phyloP scores from a whole-genome alignment of 768 basidiomycete genomes.

The Nidularia pulvinata region DNA sequence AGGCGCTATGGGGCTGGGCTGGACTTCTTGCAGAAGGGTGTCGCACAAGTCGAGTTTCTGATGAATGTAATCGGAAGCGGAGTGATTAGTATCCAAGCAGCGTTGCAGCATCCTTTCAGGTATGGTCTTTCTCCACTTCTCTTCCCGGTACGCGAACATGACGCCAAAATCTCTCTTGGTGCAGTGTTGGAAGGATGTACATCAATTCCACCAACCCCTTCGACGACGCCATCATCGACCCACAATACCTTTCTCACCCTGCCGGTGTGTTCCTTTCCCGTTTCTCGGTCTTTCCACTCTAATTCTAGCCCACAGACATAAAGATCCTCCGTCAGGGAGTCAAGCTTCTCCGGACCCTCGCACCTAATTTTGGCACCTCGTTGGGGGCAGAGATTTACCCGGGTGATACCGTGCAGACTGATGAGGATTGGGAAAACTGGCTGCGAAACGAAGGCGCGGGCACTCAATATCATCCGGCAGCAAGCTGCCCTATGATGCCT shows the following conservation, averaged over 20 bases:
- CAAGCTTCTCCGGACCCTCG: conserved; percentile 57
- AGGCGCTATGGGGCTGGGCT: conserved; percentile 45
- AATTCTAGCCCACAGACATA: conserved; percentile 26
- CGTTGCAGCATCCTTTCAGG: conserved; percentile 64
- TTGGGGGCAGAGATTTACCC: conserved; percentile 27
- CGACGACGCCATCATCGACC: conserved; percentile 62
- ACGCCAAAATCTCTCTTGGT: not conserved
- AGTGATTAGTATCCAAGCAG: conserved; percentile 54
- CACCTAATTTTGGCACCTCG: conserved; percentile 41
- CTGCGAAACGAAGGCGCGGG: conserved; percentile 31
- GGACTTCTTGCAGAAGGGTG: conserved; percentile 29
- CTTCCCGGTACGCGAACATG: not conserved
- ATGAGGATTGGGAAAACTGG: conserved; percentile 57
- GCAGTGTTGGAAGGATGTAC: conserved; percentile 56
- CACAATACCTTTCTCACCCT: conserved; percentile 59
- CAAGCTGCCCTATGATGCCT: conserved; percentile 27
- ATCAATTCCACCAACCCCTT: conserved; percentile 66
- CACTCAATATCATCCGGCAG: conserved; percentile 59
- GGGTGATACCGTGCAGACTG: conserved; percentile 34
- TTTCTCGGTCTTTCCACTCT: not conserved
- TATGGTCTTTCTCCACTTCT: conserved; percentile 6
- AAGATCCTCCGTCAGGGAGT: conserved; percentile 55
- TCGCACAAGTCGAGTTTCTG: conserved; percentile 60
- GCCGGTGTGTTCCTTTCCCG: conserved; percentile 30
- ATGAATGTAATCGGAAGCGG: conserved; percentile 28